Percentiles rank a stretch among this genome's conserved stretches.
These are phyloP conservation scores for Penicillium sp. DNA, from an alignment of 2,329 filamentous ascomycete species.

Conservation along the genomic window DNA sequence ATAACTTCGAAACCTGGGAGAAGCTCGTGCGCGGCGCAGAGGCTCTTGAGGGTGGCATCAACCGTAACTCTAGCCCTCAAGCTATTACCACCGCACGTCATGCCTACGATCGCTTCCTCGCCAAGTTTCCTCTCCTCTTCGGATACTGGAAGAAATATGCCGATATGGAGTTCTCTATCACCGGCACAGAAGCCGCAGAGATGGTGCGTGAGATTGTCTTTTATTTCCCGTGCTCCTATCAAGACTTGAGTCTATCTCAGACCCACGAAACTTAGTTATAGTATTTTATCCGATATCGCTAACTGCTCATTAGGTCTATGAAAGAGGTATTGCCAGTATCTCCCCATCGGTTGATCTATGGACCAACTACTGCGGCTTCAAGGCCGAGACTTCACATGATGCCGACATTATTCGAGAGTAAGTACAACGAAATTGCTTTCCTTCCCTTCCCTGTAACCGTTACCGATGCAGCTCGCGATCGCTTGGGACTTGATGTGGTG, in stretches of 20 bases:
- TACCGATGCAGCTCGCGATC: constrained; percentile 41
- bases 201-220: constrained; percentile 61
- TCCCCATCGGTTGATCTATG: constrained; percentile 93
- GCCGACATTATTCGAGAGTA: constrained; percentile 98
- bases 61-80: constrained; percentile 93
- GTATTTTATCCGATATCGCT: neutral
- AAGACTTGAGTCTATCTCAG: neutral
- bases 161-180: constrained; percentile 94
- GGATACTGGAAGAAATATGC: constrained; percentile 99
- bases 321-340: constrained; percentile 90
- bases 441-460: constrained; percentile 62
- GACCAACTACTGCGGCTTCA: constrained; percentile 97
- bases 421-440: constrained; percentile 71
- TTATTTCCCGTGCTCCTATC: neutral
- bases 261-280: neutral
- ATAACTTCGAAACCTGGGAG: constrained; percentile 95
- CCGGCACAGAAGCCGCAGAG: constrained; percentile 93
- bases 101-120: constrained; percentile 87
- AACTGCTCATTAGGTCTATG: constrained; percentile 68
- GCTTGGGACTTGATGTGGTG: constrained; percentile 37
- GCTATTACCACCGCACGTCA: constrained; percentile 84
- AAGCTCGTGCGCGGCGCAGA: constrained; percentile 82
- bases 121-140: constrained; percentile 92
- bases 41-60: constrained; percentile 84
- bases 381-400: constrained; percentile 95